These are phyloP conservation scores for Hypoxylon fuscum DNA, from an alignment of 495 filamentous ascomycete species.

Conservation along the genomic window DNA sequence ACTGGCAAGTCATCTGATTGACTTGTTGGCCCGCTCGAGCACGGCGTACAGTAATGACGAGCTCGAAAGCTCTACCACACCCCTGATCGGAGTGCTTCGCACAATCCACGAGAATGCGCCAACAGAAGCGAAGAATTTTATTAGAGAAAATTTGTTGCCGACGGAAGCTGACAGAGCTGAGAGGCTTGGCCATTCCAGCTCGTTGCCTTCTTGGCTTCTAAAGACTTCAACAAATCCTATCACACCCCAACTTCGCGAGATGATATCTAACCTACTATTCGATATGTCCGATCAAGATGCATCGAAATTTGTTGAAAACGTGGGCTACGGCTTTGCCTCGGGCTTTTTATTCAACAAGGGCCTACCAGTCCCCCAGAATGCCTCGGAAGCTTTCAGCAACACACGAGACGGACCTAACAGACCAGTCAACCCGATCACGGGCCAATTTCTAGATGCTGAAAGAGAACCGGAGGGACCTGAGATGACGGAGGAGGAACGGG, in stretches of 20 bases:
- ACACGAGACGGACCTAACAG: slow-evolving; percentile 38
- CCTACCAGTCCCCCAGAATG: slow-evolving; percentile 74
- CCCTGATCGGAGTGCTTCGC: slow-evolving; percentile 76
- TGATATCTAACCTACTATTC: slow-evolving; percentile 84
- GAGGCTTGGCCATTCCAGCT: slow-evolving; percentile 78
- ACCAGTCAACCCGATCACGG: slow-evolving; percentile 85
- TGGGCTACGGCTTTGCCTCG: slow-evolving; percentile 92
- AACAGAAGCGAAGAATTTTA: slow-evolving; percentile 63
- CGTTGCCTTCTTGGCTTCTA: slow-evolving; percentile 79
- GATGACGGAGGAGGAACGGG: slow-evolving; percentile 93
- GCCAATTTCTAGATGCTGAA: slow-evolving; percentile 81
- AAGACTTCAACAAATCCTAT: slow-evolving; percentile 78
- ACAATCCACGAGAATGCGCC: slow-evolving; percentile 79
- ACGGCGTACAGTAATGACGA: slow-evolving; percentile 67
- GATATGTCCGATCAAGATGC: slow-evolving; percentile 82
- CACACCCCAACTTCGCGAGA: slow-evolving; percentile 73
- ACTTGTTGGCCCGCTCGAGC: slow-evolving; percentile 75
- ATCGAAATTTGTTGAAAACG: slow-evolving; percentile 76
- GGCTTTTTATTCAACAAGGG: slow-evolving; percentile 87
- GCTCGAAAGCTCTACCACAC: slow-evolving; percentile 73
- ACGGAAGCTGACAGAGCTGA: slow-evolving; percentile 78
- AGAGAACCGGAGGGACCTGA: slow-evolving; percentile 62
- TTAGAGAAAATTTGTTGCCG: slow-evolving; percentile 77
- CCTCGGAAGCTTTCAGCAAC: slow-evolving; percentile 64
- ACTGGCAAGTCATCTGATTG: slow-evolving; percentile 74